A percentile compares a stretch with the other conserved stretches of the same genome.
phyloP scores from a whole-genome alignment of 2,329 filamentous ascomycete genomes.

The Arthrobotrys iridis region DNA sequence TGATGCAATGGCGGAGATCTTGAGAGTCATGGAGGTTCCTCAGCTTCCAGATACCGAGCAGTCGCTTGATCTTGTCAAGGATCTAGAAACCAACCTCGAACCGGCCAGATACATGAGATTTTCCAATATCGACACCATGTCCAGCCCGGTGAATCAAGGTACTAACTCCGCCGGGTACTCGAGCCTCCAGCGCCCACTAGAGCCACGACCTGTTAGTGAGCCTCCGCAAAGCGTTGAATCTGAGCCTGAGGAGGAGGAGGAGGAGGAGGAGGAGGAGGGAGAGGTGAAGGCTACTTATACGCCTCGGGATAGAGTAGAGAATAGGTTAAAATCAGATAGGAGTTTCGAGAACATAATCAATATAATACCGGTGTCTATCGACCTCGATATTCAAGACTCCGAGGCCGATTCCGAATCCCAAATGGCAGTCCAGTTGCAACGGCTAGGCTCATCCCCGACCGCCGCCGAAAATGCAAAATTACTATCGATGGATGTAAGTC shows the following conservation, averaged over 20 bases:
- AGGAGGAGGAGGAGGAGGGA: too few relatives aligned
- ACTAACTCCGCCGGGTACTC: not conserved
- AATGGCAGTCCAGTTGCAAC: not conserved
- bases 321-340: too few relatives aligned
- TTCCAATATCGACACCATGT: constrained; percentile 1
- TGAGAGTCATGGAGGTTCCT: constrained; percentile 34
- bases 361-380: not conserved
- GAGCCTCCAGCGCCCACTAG: not conserved
- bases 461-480: constrained; percentile 2
- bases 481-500: constrained; percentile 33
- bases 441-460: not conserved
- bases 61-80: not conserved
- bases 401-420: not conserved
- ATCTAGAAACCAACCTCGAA: not conserved
- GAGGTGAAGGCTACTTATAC: too few relatives aligned
- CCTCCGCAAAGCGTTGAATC: too few relatives aligned
- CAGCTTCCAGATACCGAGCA: constrained; percentile 4
- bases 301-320: too few relatives aligned
- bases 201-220: too few relatives aligned
- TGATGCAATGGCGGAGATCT: constrained; percentile 22
- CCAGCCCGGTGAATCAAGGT: not conserved
- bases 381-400: not conserved
- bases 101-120: not conserved
- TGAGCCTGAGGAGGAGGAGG: too few relatives aligned
- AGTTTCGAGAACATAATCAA: not conserved